These are phyloP conservation scores for Amphibolis antarctica DNA, from an alignment of 106 monocot genomes.

Conservation along the genomic window DNA sequence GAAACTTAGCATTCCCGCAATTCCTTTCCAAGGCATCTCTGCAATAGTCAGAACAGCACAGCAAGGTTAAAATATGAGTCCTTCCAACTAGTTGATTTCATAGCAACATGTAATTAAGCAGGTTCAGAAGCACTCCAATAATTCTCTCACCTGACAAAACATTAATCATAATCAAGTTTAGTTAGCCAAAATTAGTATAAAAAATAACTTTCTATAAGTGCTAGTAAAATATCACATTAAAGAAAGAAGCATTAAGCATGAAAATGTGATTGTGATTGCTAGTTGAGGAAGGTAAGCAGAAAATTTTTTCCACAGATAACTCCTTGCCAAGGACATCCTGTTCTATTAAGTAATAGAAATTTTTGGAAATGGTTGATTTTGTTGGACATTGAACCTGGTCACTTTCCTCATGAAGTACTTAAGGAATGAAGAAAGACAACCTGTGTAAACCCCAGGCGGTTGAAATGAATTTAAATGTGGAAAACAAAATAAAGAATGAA, in stretches of 20 bases:
- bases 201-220: neutral
- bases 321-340: neutral
- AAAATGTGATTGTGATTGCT: neutral
- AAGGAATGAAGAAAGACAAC: too few relatives aligned
- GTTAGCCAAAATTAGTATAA: conserved; percentile 4
- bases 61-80: conserved; percentile 72
- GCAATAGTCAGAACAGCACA: conserved; percentile 55
- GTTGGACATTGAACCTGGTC: too few relatives aligned
- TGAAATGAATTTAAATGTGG: too few relatives aligned
- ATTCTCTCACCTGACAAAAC: conserved; percentile 2
- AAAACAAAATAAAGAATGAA: too few relatives aligned
- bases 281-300: neutral
- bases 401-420: too few relatives aligned
- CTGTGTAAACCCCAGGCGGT: too few relatives aligned
- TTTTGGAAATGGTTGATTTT: too few relatives aligned
- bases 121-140: conserved; percentile 18
- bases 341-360: conserved; percentile 1
- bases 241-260: neutral
- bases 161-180: neutral
- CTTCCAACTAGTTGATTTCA: conserved; percentile 53
- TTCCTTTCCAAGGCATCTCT: conserved; percentile 21
- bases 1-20: neutral
- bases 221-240: neutral
- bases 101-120: conserved; percentile 63
- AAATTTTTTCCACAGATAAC: conserved; percentile 1